A percentile compares a stretch with the other conserved stretches of the same genome.
Evolutionary conservation across 1,284 basidiomycete genomes (phyloP).

Genomic region (Singerocomus rubriflavus): DNA sequence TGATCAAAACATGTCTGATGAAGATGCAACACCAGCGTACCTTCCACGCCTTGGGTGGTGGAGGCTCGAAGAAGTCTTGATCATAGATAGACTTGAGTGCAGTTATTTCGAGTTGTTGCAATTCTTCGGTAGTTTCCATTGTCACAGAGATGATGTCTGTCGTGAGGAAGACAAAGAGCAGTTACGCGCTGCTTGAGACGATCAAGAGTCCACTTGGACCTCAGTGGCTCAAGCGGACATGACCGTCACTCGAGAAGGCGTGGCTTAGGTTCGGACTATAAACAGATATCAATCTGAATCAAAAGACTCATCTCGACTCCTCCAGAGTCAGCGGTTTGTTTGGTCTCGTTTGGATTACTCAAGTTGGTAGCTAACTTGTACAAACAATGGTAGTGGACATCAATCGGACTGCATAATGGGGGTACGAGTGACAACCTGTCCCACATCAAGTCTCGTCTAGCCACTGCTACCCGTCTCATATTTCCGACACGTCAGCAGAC

Average conservation of each 20-base stretch:
- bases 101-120: slow-evolving; percentile 71
- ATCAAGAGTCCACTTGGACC: slow-evolving; percentile 63
- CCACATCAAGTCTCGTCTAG: neutral
- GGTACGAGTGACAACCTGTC: neutral
- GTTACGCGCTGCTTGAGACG: slow-evolving; percentile 39
- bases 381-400: slow-evolving; percentile 13
- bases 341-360: slow-evolving; percentile 19
- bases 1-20: slow-evolving; percentile 8
- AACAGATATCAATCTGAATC: slow-evolving; percentile 10
- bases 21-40: slow-evolving; percentile 37
- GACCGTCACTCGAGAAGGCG: slow-evolving; percentile 21
- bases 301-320: slow-evolving; percentile 8
- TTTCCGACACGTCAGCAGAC: neutral
- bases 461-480: neutral
- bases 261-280: slow-evolving; percentile 1
- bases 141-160: slow-evolving; percentile 3
- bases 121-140: slow-evolving; percentile 71
- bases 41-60: slow-evolving; percentile 79
- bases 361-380: slow-evolving; percentile 18
- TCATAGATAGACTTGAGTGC: slow-evolving; percentile 75
- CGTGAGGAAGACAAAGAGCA: slow-evolving; percentile 19
- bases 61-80: slow-evolving; percentile 66
- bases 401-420: too few relatives aligned
- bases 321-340: slow-evolving; percentile 19
- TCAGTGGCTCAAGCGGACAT: slow-evolving; percentile 73